A percentile compares a stretch with the other conserved stretches of the same genome.
These are phyloP conservation scores for Tinospora cordifolia DNA, from an alignment of 164 flowering plant genomes.

Conservation along the genomic window DNA sequence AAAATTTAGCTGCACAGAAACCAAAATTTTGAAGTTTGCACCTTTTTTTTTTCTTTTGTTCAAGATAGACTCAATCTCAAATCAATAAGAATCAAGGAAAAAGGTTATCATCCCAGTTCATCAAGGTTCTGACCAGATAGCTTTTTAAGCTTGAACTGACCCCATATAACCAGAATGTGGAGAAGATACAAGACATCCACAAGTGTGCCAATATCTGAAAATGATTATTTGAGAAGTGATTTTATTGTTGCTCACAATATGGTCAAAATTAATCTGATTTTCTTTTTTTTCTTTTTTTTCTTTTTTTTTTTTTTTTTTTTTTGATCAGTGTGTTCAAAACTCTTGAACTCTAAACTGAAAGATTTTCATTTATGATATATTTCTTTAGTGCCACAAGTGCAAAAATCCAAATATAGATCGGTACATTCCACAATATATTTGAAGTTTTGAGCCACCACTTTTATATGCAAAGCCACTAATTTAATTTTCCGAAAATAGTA, in stretches of 20 bases:
- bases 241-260: not conserved
- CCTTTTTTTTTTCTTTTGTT: too few species aligned
- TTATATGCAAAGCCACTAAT: not conserved
- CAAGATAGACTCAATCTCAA: not conserved
- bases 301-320: too few species aligned
- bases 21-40: too few species aligned
- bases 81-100: not conserved
- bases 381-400: not conserved
- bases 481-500: not conserved
- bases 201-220: too few species aligned
- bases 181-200: too few species aligned
- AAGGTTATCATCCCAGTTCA: not conserved
- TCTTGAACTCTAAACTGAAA: not conserved
- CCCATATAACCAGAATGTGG: too few species aligned
- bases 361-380: not conserved
- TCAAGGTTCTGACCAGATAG: not conserved
- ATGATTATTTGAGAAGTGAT: too few species aligned
- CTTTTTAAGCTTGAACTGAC: too few species aligned
- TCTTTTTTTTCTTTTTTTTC: not conserved
- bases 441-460: not conserved
- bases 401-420: not conserved
- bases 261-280: not conserved
- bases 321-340: not conserved
- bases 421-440: not conserved
- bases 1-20: too few species aligned